Conservation (phyloP, 805 yeast genomes). For the Starmerella stigmatis region DNA sequence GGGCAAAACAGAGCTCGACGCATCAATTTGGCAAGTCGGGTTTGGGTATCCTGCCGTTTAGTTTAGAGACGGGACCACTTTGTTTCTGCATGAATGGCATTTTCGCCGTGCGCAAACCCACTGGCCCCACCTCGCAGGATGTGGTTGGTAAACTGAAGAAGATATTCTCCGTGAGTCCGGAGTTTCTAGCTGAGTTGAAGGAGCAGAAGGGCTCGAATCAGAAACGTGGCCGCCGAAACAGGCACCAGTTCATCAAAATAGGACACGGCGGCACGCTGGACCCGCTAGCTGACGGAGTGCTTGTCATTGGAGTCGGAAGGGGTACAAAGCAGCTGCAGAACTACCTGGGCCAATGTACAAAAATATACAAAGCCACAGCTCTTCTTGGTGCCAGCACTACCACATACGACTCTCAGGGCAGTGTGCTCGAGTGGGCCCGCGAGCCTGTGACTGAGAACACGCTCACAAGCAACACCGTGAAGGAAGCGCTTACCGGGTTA, state of each 20-base stretch:
- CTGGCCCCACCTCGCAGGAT: constrained; percentile 71
- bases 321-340: constrained; percentile 77
- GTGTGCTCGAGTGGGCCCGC: constrained; percentile 42
- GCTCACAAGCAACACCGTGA: constrained; percentile 40
- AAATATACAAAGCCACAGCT: constrained; percentile 75
- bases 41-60: background rate
- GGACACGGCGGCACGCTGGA: constrained; percentile 99
- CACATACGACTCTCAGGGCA: constrained; percentile 89
- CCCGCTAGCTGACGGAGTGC: constrained; percentile 89
- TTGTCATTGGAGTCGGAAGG: constrained; percentile 77
- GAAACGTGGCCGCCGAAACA: constrained; percentile 25
- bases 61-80: too few species aligned
- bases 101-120: constrained; percentile 83
- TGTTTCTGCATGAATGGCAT: constrained; percentile 69
- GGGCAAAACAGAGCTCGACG: too few species aligned
- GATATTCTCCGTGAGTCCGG: constrained; percentile 47
- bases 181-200: constrained; percentile 36
- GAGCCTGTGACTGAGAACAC: constrained; percentile 46
- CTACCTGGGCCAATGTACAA: constrained; percentile 63
- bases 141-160: constrained; percentile 58
- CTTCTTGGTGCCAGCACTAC: constrained; percentile 84
- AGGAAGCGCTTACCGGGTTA: constrained; percentile 45
- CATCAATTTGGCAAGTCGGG: too few species aligned
- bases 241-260: constrained; percentile 49
- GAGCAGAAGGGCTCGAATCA: background rate